Evolutionary conservation across 176 grass and related monocot species (phyloP), one percentile per base, ranked within the genome.

Genomic region (Panicum miliaceum): DNA sequence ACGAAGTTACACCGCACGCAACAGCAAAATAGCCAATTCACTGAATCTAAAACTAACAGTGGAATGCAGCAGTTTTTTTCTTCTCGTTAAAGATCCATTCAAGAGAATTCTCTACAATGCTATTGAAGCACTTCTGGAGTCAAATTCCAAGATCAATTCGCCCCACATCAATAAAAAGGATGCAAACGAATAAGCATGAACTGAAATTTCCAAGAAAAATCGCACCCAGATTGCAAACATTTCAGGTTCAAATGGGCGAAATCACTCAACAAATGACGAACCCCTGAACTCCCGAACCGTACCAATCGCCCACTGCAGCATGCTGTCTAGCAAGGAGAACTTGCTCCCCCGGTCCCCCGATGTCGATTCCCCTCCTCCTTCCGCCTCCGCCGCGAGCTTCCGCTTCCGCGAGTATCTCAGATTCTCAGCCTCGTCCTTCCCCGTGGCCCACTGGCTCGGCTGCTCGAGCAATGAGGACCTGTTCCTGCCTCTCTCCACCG

Each of bases 241-340:
- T 51, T 73, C 25, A 18, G 25, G 45, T 19, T 50, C 7, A 20
- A 34, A 51, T 73, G 25, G 45, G 14, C 3, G 0, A 72, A 51
- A 19, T 73, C 70, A 73, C 3, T 46, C 13, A 2, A 15, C 23
- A 48, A 72, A 29, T 9, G 23, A 26, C 13, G 43, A 47, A 48
- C 13, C 40, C 38, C 23, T 25, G 8, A 29, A 19, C n/a, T 27
- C 25, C 43, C 8, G 62, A 16, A 1, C 71, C 54, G 26, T 90
- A 98, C 93, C 96, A 85, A 98, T 95, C 48, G 93, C 93, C 96
- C 96, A 95, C 79, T 95, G 91, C 51, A 95, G 84, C 91, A 98
- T 95, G 84, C 91, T 76, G 59, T 98, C 93, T 27, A 98, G 82
- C 74, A 91, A 92, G 73, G 80, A 77, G 85, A 98, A 98, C 3